phyloP scores from a whole-genome alignment of 75 land plant genomes.

The Azolla pinnata region DNA sequence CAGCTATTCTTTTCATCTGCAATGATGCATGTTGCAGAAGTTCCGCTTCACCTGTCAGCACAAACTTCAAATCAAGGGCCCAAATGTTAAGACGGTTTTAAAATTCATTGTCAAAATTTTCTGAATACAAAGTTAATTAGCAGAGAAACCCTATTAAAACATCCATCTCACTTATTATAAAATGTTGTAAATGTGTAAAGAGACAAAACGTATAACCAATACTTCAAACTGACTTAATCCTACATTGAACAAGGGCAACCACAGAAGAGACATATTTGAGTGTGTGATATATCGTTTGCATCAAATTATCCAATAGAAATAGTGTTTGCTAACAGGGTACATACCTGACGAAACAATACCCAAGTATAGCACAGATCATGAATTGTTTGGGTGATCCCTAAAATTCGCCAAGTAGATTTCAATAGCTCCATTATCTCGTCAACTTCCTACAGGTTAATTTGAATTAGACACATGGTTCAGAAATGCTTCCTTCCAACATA shows the following conservation, averaged over 20 bases:
- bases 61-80: constrained; percentile 48
- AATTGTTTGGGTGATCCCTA: constrained; percentile 91
- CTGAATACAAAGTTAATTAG: neutral
- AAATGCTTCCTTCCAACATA: neutral
- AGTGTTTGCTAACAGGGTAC: no score
- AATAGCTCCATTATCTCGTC: constrained; percentile 92
- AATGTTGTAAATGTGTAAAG: neutral
- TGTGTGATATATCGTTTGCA: neutral
- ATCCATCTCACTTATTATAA: neutral
- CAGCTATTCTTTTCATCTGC: constrained; percentile 71
- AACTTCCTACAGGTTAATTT: constrained; percentile 42
- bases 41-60: constrained; percentile 61
- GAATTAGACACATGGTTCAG: no score
- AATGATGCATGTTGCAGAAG: constrained; percentile 62
- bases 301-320: no score
- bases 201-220: no score
- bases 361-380: constrained; percentile 93
- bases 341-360: constrained; percentile 95
- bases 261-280: no score
- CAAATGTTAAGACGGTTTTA: no score
- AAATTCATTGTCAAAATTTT: constrained; percentile 1
- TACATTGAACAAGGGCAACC: no score
- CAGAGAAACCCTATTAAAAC: neutral
- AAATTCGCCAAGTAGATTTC: constrained; percentile 85
- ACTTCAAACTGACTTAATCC: no score